These are phyloP conservation scores for Aspergillus egyptiacus DNA, from an alignment of 495 filamentous ascomycete species.

Conservation along the genomic window DNA sequence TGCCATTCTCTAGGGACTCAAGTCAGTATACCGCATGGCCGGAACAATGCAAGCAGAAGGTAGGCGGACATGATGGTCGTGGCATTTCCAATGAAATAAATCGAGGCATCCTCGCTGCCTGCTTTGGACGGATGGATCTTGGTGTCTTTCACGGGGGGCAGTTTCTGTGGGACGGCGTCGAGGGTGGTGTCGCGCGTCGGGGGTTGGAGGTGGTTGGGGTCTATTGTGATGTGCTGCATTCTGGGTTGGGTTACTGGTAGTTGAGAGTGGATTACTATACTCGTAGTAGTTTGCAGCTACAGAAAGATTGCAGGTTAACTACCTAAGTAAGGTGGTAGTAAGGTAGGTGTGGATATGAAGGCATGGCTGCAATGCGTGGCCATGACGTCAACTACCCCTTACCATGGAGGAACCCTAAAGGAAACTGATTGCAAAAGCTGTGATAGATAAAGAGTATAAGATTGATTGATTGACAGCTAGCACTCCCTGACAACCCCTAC, in stretches of 20 bases:
- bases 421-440: no score
- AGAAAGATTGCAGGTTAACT: no score
- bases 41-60: no score
- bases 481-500: no score
- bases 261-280: background rate
- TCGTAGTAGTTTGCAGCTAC: background rate
- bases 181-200: background rate
- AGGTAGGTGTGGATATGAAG: no score
- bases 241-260: background rate
- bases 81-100: slow-evolving; percentile 60
- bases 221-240: slow-evolving; percentile 5
- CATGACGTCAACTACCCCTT: background rate
- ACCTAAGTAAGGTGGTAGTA: no score
- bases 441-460: no score
- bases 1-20: slow-evolving; percentile 45
- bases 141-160: slow-evolving; percentile 35
- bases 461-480: no score
- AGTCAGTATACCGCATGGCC: background rate
- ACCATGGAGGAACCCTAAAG: no score
- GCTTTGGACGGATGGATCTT: slow-evolving; percentile 38
- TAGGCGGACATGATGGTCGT: slow-evolving; percentile 54
- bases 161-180: background rate
- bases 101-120: slow-evolving; percentile 37
- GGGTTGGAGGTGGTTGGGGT: background rate
- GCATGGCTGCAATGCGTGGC: background rate